A percentile compares a stretch with the other conserved stretches of the same genome.
These are phyloP conservation scores for Candida piceae DNA, from an alignment of 805 yeast genomes.

Conservation along the genomic window DNA sequence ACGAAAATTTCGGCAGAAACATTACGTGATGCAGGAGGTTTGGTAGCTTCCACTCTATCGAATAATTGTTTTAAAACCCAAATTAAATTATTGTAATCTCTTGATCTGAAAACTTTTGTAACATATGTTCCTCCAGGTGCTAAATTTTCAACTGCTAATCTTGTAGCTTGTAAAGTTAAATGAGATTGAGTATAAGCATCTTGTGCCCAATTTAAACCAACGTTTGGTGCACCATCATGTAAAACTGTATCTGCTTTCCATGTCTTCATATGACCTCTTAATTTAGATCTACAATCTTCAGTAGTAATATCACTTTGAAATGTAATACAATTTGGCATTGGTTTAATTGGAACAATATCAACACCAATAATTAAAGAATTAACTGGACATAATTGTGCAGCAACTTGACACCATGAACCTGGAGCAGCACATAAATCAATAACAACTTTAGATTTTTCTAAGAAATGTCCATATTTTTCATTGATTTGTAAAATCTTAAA, in stretches of 20 bases:
- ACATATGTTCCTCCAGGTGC: constrained; percentile 91
- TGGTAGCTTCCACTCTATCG: constrained; percentile 96
- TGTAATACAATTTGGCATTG: constrained; percentile 91
- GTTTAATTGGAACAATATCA: constrained; percentile 96
- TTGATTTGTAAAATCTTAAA: constrained; percentile 92
- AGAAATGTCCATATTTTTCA: constrained; percentile 93
- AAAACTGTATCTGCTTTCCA: constrained; percentile 98
- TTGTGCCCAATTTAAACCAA: constrained; percentile 99
- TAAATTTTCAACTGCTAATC: constrained; percentile 89
- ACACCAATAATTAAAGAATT: constrained; percentile 95
- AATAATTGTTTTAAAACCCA: constrained; percentile 97
- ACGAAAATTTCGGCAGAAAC: constrained; percentile 99
- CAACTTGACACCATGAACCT: constrained; percentile 99
- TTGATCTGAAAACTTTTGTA: constrained; percentile 96
- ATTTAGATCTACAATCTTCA: constrained; percentile 91
- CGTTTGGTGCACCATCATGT: constrained; percentile 99
- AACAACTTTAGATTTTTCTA: constrained; percentile 91
- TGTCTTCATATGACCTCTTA: constrained; percentile 94
- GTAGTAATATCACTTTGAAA: constrained; percentile 97
- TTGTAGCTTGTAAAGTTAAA: constrained; percentile 87
- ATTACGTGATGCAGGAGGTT: constrained; percentile 98
- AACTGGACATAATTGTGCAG: constrained; percentile 86
- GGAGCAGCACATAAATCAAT: constrained; percentile 99
- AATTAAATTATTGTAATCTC: constrained; percentile 92
- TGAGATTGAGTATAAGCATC: constrained; percentile 99